Percentiles rank a stretch among this genome's conserved stretches.
Evolutionary conservation across 148 eudicot species (phyloP).

Genomic region (Silene uniflora): DNA sequence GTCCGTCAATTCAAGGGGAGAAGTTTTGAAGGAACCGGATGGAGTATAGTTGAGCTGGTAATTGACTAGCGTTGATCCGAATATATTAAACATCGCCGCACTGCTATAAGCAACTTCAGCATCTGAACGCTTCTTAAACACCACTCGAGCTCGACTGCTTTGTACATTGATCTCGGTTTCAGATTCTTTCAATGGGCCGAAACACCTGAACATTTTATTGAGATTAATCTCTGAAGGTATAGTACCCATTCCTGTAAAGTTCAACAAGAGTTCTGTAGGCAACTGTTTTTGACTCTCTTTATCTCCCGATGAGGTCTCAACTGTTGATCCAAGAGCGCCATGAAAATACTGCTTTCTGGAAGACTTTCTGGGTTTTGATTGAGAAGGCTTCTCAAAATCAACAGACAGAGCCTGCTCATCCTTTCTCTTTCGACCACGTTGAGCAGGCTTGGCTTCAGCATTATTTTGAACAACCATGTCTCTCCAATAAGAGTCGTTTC

Average conservation of each 20-base stretch:
- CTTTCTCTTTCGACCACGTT: slow-evolving; percentile 41
- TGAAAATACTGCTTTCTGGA: slow-evolving; percentile 53
- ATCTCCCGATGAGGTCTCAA: slow-evolving; percentile 31
- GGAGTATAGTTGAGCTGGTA: slow-evolving; percentile 70
- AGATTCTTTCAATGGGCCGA: slow-evolving; percentile 77
- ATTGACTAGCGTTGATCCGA: slow-evolving; percentile 61
- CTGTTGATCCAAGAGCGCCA: slow-evolving; percentile 34
- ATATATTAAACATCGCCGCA: slow-evolving; percentile 65
- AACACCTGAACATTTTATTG: slow-evolving; percentile 73
- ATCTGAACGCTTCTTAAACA: slow-evolving; percentile 76
- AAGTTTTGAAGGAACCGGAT: slow-evolving; percentile 36
- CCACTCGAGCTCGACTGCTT: slow-evolving; percentile 69
- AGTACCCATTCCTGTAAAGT: slow-evolving; percentile 50
- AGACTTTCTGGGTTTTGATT: slow-evolving; percentile 41
- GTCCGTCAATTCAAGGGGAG: slow-evolving; percentile 33
- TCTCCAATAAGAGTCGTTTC: slow-evolving; percentile 89
- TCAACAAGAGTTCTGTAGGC: slow-evolving; percentile 73
- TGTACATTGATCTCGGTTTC: slow-evolving; percentile 71
- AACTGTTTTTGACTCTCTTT: slow-evolving; percentile 39
- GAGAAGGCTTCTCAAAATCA: slow-evolving; percentile 43
- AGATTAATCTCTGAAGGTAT: slow-evolving; percentile 68
- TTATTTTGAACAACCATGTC: slow-evolving; percentile 77
- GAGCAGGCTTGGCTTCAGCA: slow-evolving; percentile 55
- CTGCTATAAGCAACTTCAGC: slow-evolving; percentile 91
- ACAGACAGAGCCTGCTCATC: slow-evolving; percentile 32